Conservation (phyloP, 441 rosid species). For the Daphne laureola region DNA sequence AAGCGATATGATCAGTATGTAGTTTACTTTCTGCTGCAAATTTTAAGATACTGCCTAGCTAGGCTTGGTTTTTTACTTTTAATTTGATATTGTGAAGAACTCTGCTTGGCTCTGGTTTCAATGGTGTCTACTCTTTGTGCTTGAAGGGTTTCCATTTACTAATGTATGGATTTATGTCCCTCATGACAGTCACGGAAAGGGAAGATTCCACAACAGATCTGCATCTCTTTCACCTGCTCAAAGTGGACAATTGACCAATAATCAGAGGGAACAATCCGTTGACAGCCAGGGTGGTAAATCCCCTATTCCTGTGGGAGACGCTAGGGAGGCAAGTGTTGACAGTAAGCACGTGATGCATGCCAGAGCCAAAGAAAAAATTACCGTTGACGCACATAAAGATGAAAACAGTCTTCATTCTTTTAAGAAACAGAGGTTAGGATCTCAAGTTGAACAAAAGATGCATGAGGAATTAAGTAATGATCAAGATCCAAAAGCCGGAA, state of each 20-base stretch:
- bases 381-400: slow-evolving; percentile 26
- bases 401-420: slow-evolving; percentile 19
- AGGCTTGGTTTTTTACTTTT: slow-evolving; percentile 1
- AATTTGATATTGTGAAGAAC: background rate
- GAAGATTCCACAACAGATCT: slow-evolving; percentile 34
- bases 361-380: slow-evolving; percentile 37
- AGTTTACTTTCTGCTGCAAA: no score
- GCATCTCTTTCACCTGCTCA: slow-evolving; percentile 35
- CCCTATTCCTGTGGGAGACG: slow-evolving; percentile 36
- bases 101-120: no score
- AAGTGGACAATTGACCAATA: slow-evolving; percentile 29
- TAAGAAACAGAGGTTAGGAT: slow-evolving; percentile 32
- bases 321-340: slow-evolving; percentile 46
- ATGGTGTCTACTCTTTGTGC: no score
- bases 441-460: slow-evolving; percentile 32
- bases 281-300: slow-evolving; percentile 60
- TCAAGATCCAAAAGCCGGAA: slow-evolving; percentile 70
- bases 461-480: slow-evolving; percentile 52
- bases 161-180: background rate
- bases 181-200: slow-evolving; percentile 25
- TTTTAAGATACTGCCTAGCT: no score
- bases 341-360: slow-evolving; percentile 38
- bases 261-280: slow-evolving; percentile 46
- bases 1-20: no score
- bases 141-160: background rate